Evolutionary conservation across 805 yeast species (phyloP).

Genomic region (Candida silvatica): DNA sequence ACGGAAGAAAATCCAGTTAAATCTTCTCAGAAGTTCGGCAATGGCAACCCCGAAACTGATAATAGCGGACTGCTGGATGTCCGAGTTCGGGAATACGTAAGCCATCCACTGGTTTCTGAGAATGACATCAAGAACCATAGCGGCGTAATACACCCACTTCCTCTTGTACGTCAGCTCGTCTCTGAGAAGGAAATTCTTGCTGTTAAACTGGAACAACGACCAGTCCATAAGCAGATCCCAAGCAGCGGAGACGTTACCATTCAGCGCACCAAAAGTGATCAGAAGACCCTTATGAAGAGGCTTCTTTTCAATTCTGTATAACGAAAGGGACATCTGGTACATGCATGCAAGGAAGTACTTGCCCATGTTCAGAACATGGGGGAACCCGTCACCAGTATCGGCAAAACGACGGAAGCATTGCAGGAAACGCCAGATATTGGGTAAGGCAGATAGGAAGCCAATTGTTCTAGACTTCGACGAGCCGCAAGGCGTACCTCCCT

Average conservation of each 20-base stretch:
- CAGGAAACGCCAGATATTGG: slow-evolving; percentile 82
- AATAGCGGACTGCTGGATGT: slow-evolving; percentile 80
- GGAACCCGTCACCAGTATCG: slow-evolving; percentile 94
- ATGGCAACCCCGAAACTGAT: slow-evolving; percentile 78
- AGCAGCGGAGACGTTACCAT: slow-evolving; percentile 56
- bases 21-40: slow-evolving; percentile 76
- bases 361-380: slow-evolving; percentile 82
- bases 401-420: slow-evolving; percentile 89
- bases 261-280: slow-evolving; percentile 65
- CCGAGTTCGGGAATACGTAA: slow-evolving; percentile 67
- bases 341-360: slow-evolving; percentile 64
- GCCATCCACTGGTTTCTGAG: slow-evolving; percentile 89
- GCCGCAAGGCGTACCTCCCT: slow-evolving; percentile 48
- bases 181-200: slow-evolving; percentile 52
- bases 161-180: slow-evolving; percentile 58
- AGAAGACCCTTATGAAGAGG: slow-evolving; percentile 43
- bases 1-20: slow-evolving; percentile 85
- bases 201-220: slow-evolving; percentile 69
- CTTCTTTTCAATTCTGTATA: slow-evolving; percentile 58
- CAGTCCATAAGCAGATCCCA: slow-evolving; percentile 98
- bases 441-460: slow-evolving; percentile 81
- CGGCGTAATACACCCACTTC: slow-evolving; percentile 60
- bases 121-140: slow-evolving; percentile 64
- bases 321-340: slow-evolving; percentile 66
- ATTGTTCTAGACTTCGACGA: slow-evolving; percentile 64